Base-by-base conservation (phyloP, 2,329 filamentous ascomycete genomes). In the Aspergillus brasiliensis region DNA sequence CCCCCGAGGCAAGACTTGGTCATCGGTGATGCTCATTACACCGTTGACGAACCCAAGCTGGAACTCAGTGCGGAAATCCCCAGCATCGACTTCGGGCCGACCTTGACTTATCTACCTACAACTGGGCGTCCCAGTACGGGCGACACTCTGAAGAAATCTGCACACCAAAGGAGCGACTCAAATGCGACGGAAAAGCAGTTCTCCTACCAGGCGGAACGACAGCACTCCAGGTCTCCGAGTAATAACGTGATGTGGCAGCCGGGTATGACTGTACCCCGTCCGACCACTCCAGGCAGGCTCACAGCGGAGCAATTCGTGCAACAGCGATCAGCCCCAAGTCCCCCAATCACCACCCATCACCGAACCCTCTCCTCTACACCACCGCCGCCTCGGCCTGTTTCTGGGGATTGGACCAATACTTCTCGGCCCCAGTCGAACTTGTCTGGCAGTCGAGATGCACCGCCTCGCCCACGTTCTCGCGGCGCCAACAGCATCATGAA, bases 221-320 rank as follows among this genome's bases (percentile, higher is more conserved):
- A 65, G 11, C 65, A 81, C 62, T 68, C 77, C 58, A 67, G 78
- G 64, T 72, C 78, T 42, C 75, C 80, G 27, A 75, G 75, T 44
- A 44, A 23, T 57, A 92, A 84, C 67, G 80, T 95, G 63, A 81
- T 88, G 4, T 97, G 93, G 93, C 89, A 92, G 66, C 92, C 93
- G 5, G 88, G 84, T 37, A 85, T 86, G 70, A 79, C 81, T 48
- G 70, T 68, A 52, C 69, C 81, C 2, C 77, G 82, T 37, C 76
- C 80, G 37, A 78, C 80, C 11, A 81, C 80, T 8, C 80, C 80
- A 17, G 77, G 80, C 27, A 81, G 82, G n/a, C 82, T 96, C 11
- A 90, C 89, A 4, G 83, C 92, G 0, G 91, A 97, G 73, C 87
- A 96, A 67, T 96, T 89, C 77, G 91, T 97, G 5, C 87, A 92